Base-by-base conservation (phyloP, 2,329 filamentous ascomycete species). In the Fonsecaea nubica region DNA sequence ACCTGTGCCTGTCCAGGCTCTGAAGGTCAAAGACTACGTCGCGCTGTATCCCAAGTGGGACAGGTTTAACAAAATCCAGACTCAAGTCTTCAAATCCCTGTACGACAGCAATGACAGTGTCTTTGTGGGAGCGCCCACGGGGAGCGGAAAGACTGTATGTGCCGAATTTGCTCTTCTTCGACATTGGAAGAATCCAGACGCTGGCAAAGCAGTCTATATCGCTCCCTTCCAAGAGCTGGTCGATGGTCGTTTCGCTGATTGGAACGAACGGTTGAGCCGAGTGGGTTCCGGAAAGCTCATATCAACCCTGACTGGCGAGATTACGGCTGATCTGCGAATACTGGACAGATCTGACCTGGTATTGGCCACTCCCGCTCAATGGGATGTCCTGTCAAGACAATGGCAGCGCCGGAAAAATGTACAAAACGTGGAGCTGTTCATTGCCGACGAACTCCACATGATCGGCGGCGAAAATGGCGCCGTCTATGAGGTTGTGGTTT, bases 371-470 rank as follows among this genome's bases (percentile, higher is more conserved):
- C 95, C 95, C 7, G 84, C 88, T 2, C 95, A 99, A 74, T 99
- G 95, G 96, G 95, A 99, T 79, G 91, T 96, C 33, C 81, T 99
- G 58, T 98, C 95, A 15, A 88, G 96, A 40, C 93, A 96, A 77
- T 99, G 96, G 95, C 93, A 96, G 80, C 89, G 94, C 65, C 89
- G 95, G 64, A 98, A 97, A 86, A 97, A 97, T 72, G 89, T 99
- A 0, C 92, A 97, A 76, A 90, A 89, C 3, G 91, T 98, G 21
- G 88, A 93, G 73, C 83, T 99, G 0, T 93, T 99, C 77, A 93
- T 99, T 72, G 93, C 94, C 0, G 96, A 99, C 77, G 94, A 98
- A 76, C 84, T 99, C 62, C 95, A 99, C 76, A 89, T 98, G 82
- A 84, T 99, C 35, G 95, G 94, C 66, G 93, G 93, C 13, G 87